phyloP scores from a whole-genome alignment of 768 basidiomycete genomes.

The Daedaleopsis sinensis region DNA sequence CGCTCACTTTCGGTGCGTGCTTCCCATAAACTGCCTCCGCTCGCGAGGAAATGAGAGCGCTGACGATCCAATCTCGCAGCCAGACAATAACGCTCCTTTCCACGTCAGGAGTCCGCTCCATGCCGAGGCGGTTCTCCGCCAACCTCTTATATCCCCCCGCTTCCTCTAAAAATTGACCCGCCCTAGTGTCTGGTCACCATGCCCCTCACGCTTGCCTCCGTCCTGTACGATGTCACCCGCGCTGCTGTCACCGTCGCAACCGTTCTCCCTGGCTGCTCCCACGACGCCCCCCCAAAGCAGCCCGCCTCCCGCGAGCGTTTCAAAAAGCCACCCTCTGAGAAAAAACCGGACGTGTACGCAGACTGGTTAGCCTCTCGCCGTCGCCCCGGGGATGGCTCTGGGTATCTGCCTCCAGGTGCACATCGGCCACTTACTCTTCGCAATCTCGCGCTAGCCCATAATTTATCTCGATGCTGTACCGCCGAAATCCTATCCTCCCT shows the following conservation, averaged over 20 bases:
- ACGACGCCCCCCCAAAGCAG: not conserved
- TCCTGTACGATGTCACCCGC: not conserved
- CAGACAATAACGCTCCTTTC: constrained; percentile 32
- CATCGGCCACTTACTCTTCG: constrained; percentile 61
- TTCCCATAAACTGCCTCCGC: constrained; percentile 28
- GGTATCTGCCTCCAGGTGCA: constrained; percentile 56
- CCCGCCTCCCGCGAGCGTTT: constrained; percentile 6
- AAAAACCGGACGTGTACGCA: constrained; percentile 4
- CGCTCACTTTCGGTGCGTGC: constrained; percentile 16
- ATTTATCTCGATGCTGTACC: constrained; percentile 55
- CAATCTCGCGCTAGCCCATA: constrained; percentile 60
- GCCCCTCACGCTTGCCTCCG: constrained; percentile 7
- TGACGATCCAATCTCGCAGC: constrained; percentile 31
- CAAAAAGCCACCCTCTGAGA: not conserved
- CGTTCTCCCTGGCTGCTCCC: not conserved
- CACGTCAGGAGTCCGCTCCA: constrained; percentile 23
- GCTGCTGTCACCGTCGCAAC: not conserved
- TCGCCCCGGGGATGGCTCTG: not conserved
- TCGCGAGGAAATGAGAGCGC: constrained; percentile 24
- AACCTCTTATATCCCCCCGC: constrained; percentile 6
- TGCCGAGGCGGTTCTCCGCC: constrained; percentile 1
- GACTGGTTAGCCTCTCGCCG: constrained; percentile 13
- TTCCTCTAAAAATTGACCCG: not conserved
- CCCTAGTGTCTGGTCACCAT: constrained; percentile 6
- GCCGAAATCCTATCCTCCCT: constrained; percentile 54